phyloP scores from a whole-genome alignment of 768 basidiomycete genomes.

The Suillus subluteus region DNA sequence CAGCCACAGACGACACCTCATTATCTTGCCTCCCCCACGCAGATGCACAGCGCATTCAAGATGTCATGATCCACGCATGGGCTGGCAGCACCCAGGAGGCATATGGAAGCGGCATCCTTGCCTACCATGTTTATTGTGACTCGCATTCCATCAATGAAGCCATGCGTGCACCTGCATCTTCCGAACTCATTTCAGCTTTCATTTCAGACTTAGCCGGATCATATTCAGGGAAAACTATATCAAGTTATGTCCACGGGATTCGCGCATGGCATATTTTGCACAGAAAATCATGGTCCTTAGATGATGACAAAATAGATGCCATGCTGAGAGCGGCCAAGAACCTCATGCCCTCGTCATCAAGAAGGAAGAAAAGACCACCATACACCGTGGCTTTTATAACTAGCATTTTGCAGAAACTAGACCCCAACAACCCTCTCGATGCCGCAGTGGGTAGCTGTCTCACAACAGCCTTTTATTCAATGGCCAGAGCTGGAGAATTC shows the following conservation, averaged over 20 bases:
- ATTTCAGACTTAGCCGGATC: neutral
- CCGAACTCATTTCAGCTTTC: neutral
- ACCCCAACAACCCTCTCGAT: too few species aligned
- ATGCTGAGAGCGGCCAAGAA: too few species aligned
- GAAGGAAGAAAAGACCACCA: too few species aligned
- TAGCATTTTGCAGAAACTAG: too few species aligned
- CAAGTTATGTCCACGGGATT: constrained; percentile 20
- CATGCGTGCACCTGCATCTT: constrained; percentile 4
- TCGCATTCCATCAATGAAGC: neutral
- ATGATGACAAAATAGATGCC: too few species aligned
- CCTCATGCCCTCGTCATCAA: too few species aligned
- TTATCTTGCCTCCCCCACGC: neutral
- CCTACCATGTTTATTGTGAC: constrained; percentile 44
- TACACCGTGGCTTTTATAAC: too few species aligned
- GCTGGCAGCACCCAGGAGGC: constrained; percentile 32
- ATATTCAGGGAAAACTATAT: constrained; percentile 6
- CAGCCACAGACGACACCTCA: neutral
- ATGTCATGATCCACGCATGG: constrained; percentile 31
- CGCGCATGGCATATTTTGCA: constrained; percentile 12
- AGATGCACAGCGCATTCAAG: constrained; percentile 19
- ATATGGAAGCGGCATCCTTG: constrained; percentile 40
- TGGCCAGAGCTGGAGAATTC: constrained; percentile 41
- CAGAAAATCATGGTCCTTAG: too few species aligned
- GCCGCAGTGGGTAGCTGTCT: constrained; percentile 14
- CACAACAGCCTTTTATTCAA: constrained; percentile 40